A percentile compares a stretch with the other conserved stretches of the same genome.
These are phyloP conservation scores for Entelexis sorbosivorans DNA, from an alignment of 1,139 yeast species.

Conservation along the genomic window DNA sequence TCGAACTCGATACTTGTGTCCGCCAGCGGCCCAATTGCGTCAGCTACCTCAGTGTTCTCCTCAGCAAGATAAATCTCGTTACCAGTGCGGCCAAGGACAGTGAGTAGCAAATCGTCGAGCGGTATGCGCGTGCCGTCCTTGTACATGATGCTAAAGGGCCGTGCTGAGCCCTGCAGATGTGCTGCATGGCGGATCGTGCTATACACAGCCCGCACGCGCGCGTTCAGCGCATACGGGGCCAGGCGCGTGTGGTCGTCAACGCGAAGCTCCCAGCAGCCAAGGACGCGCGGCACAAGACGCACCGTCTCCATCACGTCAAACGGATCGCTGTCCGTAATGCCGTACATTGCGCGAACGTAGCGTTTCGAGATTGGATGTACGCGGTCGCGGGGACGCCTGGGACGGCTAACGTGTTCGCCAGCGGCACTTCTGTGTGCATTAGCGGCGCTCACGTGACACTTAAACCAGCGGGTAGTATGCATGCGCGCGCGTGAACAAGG, in stretches of 20 bases:
- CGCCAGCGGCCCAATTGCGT: background rate
- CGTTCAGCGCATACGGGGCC: background rate
- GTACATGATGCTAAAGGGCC: background rate
- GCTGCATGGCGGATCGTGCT: background rate
- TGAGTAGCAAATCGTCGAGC: background rate
- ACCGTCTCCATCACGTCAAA: background rate
- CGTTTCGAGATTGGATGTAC: too few species aligned
- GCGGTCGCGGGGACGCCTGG: too few species aligned
- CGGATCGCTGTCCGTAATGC: background rate
- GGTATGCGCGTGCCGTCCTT: background rate
- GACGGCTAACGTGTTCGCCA: too few species aligned
- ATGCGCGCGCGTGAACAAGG: too few species aligned
- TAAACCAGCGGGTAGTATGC: too few species aligned
- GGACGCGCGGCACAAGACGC: background rate
- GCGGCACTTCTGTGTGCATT: too few species aligned
- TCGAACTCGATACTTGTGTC: background rate
- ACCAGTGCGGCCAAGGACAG: background rate
- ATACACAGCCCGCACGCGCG: too few species aligned
- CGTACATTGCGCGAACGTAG: background rate
- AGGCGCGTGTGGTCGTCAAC: background rate
- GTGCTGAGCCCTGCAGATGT: background rate
- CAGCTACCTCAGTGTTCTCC: background rate
- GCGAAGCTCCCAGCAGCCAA: background rate
- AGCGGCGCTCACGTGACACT: too few species aligned
- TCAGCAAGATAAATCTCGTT: background rate